These are phyloP conservation scores for Alternaria infectoria DNA, from an alignment of 2,329 filamentous ascomycete species.

Conservation along the genomic window DNA sequence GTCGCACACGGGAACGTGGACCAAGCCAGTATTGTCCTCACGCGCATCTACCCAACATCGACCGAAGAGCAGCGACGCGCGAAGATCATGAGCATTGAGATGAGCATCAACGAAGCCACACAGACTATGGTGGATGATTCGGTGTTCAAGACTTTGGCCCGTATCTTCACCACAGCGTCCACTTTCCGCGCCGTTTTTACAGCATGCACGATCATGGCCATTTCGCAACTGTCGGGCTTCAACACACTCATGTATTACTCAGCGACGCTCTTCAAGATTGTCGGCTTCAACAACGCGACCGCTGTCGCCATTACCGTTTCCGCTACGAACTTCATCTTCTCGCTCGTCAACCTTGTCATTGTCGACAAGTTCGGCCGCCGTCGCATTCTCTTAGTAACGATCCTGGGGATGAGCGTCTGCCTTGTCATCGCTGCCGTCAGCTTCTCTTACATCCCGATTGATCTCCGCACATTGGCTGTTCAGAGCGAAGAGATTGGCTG, in stretches of 20 bases:
- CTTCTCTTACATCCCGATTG: slow-evolving; percentile 68
- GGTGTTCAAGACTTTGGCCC: slow-evolving; percentile 37
- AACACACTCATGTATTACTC: slow-evolving; percentile 87
- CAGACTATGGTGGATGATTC: slow-evolving; percentile 41
- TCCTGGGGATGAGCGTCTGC: slow-evolving; percentile 73
- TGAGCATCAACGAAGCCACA: slow-evolving; percentile 42
- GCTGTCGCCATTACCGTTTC: slow-evolving; percentile 81
- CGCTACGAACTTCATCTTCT: slow-evolving; percentile 81
- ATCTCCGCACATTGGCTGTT: slow-evolving; percentile 43
- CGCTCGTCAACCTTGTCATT: slow-evolving; percentile 73
- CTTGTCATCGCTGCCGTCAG: slow-evolving; percentile 74
- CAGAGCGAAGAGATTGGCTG: slow-evolving; percentile 38
- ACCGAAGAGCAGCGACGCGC: slow-evolving; percentile 33
- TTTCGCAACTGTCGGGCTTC: slow-evolving; percentile 46
- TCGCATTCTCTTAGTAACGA: slow-evolving; percentile 59
- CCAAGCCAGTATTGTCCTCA: slow-evolving; percentile 41
- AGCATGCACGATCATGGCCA: slow-evolving; percentile 48
- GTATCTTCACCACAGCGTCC: slow-evolving; percentile 41
- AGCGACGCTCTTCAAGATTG: slow-evolving; percentile 56
- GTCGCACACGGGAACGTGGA: slow-evolving; percentile 42
- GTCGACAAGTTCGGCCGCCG: slow-evolving; percentile 83
- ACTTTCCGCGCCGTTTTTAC: slow-evolving; percentile 45
- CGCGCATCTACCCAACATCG: slow-evolving; percentile 42
- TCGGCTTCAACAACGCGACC: slow-evolving; percentile 80
- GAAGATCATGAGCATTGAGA: slow-evolving; percentile 36